Base-by-base conservation (phyloP, 1,284 basidiomycete species). In the Chiua sp. region DNA sequence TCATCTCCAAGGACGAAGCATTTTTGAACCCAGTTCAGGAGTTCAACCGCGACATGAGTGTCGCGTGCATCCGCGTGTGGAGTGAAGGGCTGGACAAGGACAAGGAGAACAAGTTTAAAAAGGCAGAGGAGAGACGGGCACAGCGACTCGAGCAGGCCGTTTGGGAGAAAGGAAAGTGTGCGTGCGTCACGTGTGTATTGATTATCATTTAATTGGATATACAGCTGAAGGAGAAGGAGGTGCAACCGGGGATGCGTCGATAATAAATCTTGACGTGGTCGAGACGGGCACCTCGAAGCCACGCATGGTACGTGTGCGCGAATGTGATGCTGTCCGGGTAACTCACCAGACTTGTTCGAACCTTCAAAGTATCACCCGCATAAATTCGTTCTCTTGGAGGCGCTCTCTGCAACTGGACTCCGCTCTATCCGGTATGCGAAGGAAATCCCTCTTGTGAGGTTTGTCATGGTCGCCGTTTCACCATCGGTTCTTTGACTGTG, bases 1-100 rank as follows among this genome's bases (percentile, higher is more conserved):
- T 97, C 59, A 80, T 95, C 54, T 88, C 91, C 1, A 79, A 78
- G 57, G 88, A 93, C 69, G 89, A 92, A 63, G 92, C 94, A 1
- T 99, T 99, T 77, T 80, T 99, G 60, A 99, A 99, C 73, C 97
- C 98, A 3, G 93, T 98, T 10, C 97, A 99, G 72, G 95, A 99
- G 76, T 99, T 98, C 82, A 99, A 99, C 77, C 85, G 98, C 48
- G 97, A 99, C 77, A 77, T 96, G 56, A 95, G 92, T 64, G 90
- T 98, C 39, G 92, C 96, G 10, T 92, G 91, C 63, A 98, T 99
- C 62, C 82, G 86, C 20, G 85, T 88, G 2, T 98, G 94, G 94
- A 88, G 89, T 61, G 88, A 96, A 67, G 81, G 88, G 48, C 69
- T 88, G 63, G 87, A 94, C 72, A 83, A 79, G 65, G 80, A 83